These are phyloP conservation scores for Nemania sp. DNA, from an alignment of 2,329 filamentous ascomycete species.

Conservation along the genomic window DNA sequence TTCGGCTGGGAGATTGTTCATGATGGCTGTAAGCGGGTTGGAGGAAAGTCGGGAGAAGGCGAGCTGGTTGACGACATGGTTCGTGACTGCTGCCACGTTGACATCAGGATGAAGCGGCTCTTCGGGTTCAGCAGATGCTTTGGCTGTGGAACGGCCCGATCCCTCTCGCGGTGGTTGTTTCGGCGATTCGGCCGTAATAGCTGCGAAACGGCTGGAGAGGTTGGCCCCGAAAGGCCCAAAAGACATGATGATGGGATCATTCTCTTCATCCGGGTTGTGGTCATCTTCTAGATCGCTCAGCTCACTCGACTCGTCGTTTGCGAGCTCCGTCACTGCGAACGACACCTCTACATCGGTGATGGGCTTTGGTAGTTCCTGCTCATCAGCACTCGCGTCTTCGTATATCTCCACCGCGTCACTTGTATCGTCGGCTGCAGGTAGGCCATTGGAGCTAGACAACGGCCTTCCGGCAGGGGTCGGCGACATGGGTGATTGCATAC, in stretches of 20 bases:
- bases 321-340: slow-evolving; percentile 55
- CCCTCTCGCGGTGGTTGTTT: slow-evolving; percentile 42
- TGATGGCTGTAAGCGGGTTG: slow-evolving; percentile 84
- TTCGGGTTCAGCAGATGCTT: slow-evolving; percentile 35
- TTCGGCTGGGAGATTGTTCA: slow-evolving; percentile 78
- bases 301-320: slow-evolving; percentile 61
- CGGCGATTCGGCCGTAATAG: slow-evolving; percentile 71
- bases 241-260: slow-evolving; percentile 88
- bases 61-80: slow-evolving; percentile 93
- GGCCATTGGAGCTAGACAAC: slow-evolving; percentile 48
- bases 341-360: slow-evolving; percentile 36
- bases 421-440: slow-evolving; percentile 46
- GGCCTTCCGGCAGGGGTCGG: slow-evolving; percentile 53
- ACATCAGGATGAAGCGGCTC: slow-evolving; percentile 39
- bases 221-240: slow-evolving; percentile 90
- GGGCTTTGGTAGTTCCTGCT: slow-evolving; percentile 49
- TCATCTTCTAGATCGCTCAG: slow-evolving; percentile 66
- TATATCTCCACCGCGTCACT: slow-evolving; percentile 66
- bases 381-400: slow-evolving; percentile 67
- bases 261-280: slow-evolving; percentile 86
- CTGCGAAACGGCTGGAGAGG: slow-evolving; percentile 78
- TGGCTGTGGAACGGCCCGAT: slow-evolving; percentile 31
- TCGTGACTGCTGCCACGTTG: slow-evolving; percentile 60
- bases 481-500: slow-evolving; percentile 76
- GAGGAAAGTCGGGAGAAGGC: slow-evolving; percentile 92